Base-by-base conservation (phyloP, 306 rosid genomes). In the Vigna unguiculata region DNA sequence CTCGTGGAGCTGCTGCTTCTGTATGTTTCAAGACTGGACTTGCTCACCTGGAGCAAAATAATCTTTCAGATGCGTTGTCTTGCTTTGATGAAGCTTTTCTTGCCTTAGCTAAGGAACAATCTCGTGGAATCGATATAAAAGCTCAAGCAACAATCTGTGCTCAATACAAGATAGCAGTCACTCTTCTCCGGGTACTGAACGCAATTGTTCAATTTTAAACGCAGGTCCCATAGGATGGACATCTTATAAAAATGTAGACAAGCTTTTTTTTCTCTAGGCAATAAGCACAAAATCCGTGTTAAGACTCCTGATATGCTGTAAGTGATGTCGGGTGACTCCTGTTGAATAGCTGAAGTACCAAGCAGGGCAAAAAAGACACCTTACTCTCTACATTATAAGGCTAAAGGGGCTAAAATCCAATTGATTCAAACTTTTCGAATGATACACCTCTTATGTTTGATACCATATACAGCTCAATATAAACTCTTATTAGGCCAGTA, bases 81-180 rank as follows among this genome's bases (percentile, higher is more conserved):
- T 94, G 98, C 86, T 94, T 91, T 69, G 97, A 94, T 78, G 98
- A 94, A 86, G 90, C 96, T 80, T 91, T 94, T 69, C 96, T 94
- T 62, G 97, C 98, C 48, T 81, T 94, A 75, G 98, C 98, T 19
- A 94, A 94, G 86, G 98, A 94, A 76, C 85, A 91, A 77, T 91
- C 98, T 78, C 98, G 98, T 43, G 98, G 96, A 71, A 90, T 90
- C 85, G 98, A 94, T 88, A 94, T 91, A 72, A 94, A 94, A 82
- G 94, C 98, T 38, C 98, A 94, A 80, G 98, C 97, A 19, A 94
- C 98, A 82, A 94, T 91, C 62, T 91, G 97, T 85, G 98, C 98
- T 43, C 98, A 94, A 75, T 94, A 94, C 83, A 94, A 94, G 91
- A 85, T 88, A 71, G 97, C 98, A 40, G 97, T 94, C 72, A 89